Evolutionary conservation across 2,329 filamentous ascomycete genomes (phyloP), one percentile per base, ranked within the genome.

Genomic region (Ambrosiella beaveri): DNA sequence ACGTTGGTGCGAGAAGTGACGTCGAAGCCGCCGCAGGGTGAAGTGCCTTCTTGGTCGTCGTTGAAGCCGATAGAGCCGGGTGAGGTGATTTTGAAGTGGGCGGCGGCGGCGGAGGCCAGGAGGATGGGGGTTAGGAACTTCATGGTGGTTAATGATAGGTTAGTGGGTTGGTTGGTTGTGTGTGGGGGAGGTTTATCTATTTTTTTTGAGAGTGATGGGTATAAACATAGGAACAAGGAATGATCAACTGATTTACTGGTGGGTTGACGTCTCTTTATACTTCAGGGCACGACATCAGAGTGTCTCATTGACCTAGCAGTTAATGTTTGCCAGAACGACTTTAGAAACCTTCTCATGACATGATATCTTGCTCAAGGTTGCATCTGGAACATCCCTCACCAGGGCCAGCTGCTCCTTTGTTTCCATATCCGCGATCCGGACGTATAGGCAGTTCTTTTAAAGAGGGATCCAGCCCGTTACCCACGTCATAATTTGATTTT

Each of bases 31-130:
- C 59, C 59, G 45, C 59, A 61, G 35, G 59, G 59, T 4, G 56
- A 58, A 9, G 54, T 56, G 45, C 45, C 41, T 54, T 61, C 59
- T 7, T 58, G 50, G 56, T 58, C 56, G 44, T 61, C 59, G 40
- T 58, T 45, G 13, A 61, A 61, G 35, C 59, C 59, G 38, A 61
- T 61, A 15, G 59, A 61, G 27, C 39, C 19, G 35, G 59, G 59
- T 47, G 57, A 52, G 40, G 59, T 61, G 47, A 61, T 17, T 6
- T 54, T 61, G 44, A 61, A 61, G 53, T 61, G 59, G 15, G 59
- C 59, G 15, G 59, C 51, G 47, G 52, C 59, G 11, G 52, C 54
- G 49, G 59, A 52, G 53, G 56, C 59, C 4, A 61, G 53, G 39
- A 61, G 53, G 35, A 61, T 19, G 27, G 59, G 53, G 17, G 53